Base-by-base conservation (phyloP, 257 asterid genomes). In the Solanum habrochaites region DNA sequence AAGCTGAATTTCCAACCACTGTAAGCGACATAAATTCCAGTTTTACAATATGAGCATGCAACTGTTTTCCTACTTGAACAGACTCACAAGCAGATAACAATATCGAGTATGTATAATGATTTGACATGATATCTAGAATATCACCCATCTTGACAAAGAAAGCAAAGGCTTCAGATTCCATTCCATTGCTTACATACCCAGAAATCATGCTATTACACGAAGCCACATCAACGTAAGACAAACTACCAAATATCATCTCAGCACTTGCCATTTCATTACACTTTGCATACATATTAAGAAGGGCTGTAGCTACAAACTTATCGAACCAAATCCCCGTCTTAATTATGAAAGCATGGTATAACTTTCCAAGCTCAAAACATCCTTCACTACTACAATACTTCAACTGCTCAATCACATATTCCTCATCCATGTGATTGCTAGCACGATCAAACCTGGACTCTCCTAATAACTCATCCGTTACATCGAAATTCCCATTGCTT, bases 11-110 rank as follows among this genome's bases (percentile, higher is more conserved):
- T 10, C 45, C 87, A 23, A 83, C 91, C 14, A 43, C 91, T 29
- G 56, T 85, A 60, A 43, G 73, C 0, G 80, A 23, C 21, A 86
- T 58, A 67, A 62, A 64, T 25, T 73, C 7, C 75, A 69, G 12
- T 85, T 86, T 89, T 87, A 83, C 83, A 31, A 64, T 78, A 23
- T 49, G 87, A 47, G 87, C 89, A 83, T 89, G 91, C 74, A 89
- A 16, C 73, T 88, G 88, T 72, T 77, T 70, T 69, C 91, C 91
- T 89, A 86, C 91, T 42, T 66, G n/a, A 67, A 83, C 45, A 45
- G 88, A 60, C 27, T 78, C 83, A 66, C 89, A 86, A 43, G 60
- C 83, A 47, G 89, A 70, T 86, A 83, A 49, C 84, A 89, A 21
- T 39, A 86, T 89, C 2, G 89, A 86, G 52, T 73, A 89, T 2